Base-by-base conservation (phyloP, 371 early-diverging fungal species). In the Chytridium lagenaria region DNA sequence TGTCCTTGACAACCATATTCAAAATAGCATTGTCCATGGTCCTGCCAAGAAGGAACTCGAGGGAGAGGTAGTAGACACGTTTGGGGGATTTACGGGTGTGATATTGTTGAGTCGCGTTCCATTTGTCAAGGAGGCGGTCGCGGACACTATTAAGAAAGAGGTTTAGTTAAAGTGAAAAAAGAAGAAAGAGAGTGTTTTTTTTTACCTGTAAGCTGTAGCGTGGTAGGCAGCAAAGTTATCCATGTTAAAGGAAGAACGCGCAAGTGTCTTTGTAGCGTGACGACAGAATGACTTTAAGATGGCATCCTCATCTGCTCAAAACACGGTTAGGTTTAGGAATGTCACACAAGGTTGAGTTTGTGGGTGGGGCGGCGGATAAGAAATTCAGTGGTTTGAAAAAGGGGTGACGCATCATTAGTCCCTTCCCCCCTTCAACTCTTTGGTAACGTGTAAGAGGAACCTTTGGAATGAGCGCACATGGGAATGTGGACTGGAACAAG, bases 1-100 rank as follows among this genome's bases (percentile, higher is more conserved):
- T 79, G 26, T 87, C 86, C 81, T 95, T 94, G 52, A 94, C 80
- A 44, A 84, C 85, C 72, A 95, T 84, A 68, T 92, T 92, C 66
- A 94, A 86, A 68, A 96, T 84, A 28, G 96, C 95, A 76, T 95
- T 95, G 85, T 96, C 96, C 70, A 96, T 88, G n/a, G 96, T 93
- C 57, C 96, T 90, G 39, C 96, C 96, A 59, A 96, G 82, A 72
- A 96, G 84, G 81, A 96, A 96, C 85, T 96, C 96, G 80, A 96
- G 87, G 40, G 96, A 96, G 76, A 96, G 83, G 83, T 96, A 96
- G 85, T 95, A 95, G 39, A 95, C 91, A 51, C 95, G 90, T 86
- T 96, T 96, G 57, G 92, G 92, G 70, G 92, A 88, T 40, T 85
- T 81, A 51, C 71, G 71, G 63, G 87, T 86, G 80, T 90, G 89